Base-by-base conservation (phyloP, 352 stramenopile species). In the Peronospora farinosa region DNA sequence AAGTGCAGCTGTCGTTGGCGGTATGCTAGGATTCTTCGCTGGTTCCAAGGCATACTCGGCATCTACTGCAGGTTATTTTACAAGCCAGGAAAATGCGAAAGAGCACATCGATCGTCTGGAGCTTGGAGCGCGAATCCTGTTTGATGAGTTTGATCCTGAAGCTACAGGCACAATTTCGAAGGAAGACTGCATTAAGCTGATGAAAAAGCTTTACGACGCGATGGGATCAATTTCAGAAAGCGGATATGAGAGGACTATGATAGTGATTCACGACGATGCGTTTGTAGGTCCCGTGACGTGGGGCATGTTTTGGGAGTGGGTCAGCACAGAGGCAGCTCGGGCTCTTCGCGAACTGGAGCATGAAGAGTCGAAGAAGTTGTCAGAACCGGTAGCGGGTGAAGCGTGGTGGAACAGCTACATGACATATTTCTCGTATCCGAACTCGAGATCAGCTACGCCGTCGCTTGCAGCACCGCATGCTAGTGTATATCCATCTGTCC, bases 241-340 rank as follows among this genome's bases (percentile, higher is more conserved):
- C 40, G 74, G 73, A 0, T 89, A 87, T 52, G 65, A 86, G 40
- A 55, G 64, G 5, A 78, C 79, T 0, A 65, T 88, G 19, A 55
- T 61, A 3, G 72, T 86, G 25, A 65, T 90, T 25, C 51, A 79
- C 56, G 68, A 78, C n/a, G 69, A 82, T 16, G 31, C 49, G 0
- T 87, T 86, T 55, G 57, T 85, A 46, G 79, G 74, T 0, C 75
- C 75, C 0, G 74, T 92, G 28, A 75, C 75, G n/a, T 94, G 84
- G 84, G 41, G 69, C 0, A 86, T 88, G 73, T 94, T 91, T 51
- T 94, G 81, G 81, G 74, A 88, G 46, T 94, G 79, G 78, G 84
- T 94, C 21, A 94, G 84, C 45, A 74, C 73, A 0, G 79, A 92
- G 60, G 84, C 84, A 5, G 77, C 82, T 33, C 55, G 60, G 7